A percentile compares a stretch with the other conserved stretches of the same genome.
phyloP scores from a whole-genome alignment of 345 rosid genomes.

The Populus pruinosa region DNA sequence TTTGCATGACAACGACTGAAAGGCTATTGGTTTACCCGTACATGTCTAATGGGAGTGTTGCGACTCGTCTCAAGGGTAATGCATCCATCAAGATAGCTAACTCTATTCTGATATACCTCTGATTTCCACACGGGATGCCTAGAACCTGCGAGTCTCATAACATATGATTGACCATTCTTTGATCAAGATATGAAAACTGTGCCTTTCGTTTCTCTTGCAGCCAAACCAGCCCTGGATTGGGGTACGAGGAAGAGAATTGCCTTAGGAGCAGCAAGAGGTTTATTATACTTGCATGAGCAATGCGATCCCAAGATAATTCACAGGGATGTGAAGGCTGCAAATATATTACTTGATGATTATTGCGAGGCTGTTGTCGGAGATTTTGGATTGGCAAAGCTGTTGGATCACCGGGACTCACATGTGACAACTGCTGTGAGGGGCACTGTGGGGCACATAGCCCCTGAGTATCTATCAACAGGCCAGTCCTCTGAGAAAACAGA shows the following conservation, averaged over 20 bases:
- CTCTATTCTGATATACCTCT: not conserved
- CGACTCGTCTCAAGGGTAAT: slow-evolving; percentile 83
- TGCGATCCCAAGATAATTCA: slow-evolving; percentile 98
- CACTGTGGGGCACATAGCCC: slow-evolving; percentile 94
- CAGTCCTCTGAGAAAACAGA: slow-evolving; percentile 98
- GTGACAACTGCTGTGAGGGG: slow-evolving; percentile 96
- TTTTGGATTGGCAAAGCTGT: slow-evolving; percentile 86
- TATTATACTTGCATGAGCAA: slow-evolving; percentile 87
- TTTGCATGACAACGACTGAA: slow-evolving; percentile 72
- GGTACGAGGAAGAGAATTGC: slow-evolving; percentile 85
- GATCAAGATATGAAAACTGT: not conserved
- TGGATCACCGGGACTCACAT: slow-evolving; percentile 84
- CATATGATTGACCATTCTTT: not conserved
- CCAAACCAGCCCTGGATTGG: slow-evolving; percentile 84
- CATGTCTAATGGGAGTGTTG: slow-evolving; percentile 96
- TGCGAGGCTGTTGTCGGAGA: slow-evolving; percentile 92
- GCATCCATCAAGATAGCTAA: not conserved
- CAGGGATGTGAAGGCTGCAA: slow-evolving; percentile 95
- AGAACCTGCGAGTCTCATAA: not conserved
- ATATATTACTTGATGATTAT: slow-evolving; percentile 79
- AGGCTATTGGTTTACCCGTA: slow-evolving; percentile 85
- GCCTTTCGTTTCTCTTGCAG: slow-evolving; percentile 27
- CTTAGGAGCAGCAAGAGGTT: slow-evolving; percentile 89
- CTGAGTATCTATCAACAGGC: slow-evolving; percentile 89
- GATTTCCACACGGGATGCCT: not conserved